Percentiles rank a stretch among this genome's conserved stretches.
phyloP scores from a whole-genome alignment of 2,329 filamentous ascomycete genomes.

The Apiospora malaysiana region DNA sequence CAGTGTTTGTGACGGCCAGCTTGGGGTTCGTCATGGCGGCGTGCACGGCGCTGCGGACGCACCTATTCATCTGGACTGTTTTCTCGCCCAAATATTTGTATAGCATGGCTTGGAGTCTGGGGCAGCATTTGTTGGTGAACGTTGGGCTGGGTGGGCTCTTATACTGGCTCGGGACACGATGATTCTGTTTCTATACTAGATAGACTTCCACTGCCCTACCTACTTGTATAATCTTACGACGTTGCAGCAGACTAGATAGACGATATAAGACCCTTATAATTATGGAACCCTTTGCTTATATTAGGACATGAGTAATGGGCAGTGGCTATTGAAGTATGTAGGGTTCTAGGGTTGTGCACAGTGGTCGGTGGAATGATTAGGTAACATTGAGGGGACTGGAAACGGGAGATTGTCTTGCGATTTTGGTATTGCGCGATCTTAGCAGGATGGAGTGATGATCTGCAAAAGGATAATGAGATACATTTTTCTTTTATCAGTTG shows the following conservation, averaged over 20 bases:
- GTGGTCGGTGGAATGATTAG: background rate
- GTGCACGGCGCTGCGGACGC: conserved; percentile 81
- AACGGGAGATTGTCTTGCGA: background rate
- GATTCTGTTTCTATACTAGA: background rate
- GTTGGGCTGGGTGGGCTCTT: conserved; percentile 65
- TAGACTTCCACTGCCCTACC: no score
- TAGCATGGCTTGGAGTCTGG: conserved; percentile 84
- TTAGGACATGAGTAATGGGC: no score
- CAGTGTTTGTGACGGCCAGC: conserved; percentile 71
- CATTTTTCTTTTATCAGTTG: background rate
- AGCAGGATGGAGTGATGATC: background rate
- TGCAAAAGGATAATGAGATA: background rate
- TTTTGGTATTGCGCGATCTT: background rate
- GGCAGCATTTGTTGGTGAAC: conserved; percentile 80
- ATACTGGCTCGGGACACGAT: conserved; percentile 54
- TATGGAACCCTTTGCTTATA: no score
- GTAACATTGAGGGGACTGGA: background rate
- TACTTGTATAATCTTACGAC: no score
- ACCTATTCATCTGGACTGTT: conserved; percentile 98
- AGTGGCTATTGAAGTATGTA: no score
- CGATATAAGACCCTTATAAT: background rate
- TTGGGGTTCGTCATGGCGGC: conserved; percentile 83
- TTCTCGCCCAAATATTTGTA: conserved; percentile 98
- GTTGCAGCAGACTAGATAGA: background rate
- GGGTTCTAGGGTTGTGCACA: background rate